phyloP scores from a whole-genome alignment of 768 basidiomycete species.

The Kwoniella sp. region DNA sequence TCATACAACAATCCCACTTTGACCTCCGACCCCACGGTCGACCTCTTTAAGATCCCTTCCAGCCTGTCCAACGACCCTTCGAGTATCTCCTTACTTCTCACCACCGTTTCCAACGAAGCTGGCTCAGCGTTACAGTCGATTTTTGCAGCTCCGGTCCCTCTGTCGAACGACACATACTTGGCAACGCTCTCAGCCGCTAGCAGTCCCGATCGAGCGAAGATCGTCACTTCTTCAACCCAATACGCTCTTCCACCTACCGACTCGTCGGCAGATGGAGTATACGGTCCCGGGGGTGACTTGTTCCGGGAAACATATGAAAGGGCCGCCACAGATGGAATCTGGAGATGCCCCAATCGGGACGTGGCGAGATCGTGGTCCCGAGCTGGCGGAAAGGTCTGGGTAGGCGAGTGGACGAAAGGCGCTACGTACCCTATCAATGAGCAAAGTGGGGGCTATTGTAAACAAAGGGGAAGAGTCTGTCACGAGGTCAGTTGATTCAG shows the following conservation, averaged over 20 bases:
- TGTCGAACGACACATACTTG: conserved; percentile 23
- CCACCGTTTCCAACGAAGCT: conserved; percentile 74
- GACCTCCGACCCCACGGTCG: conserved; percentile 62
- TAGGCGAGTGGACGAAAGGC: conserved; percentile 48
- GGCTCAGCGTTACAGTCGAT: conserved; percentile 61
- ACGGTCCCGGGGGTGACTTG: conserved; percentile 17
- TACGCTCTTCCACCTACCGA: conserved; percentile 29
- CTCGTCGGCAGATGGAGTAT: not conserved
- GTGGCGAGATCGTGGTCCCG: conserved; percentile 35
- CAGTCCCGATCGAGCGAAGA: conserved; percentile 27
- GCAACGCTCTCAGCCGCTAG: conserved; percentile 22
- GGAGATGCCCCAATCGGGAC: conserved; percentile 41
- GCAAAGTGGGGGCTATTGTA: conserved; percentile 31
- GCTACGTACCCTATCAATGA: conserved; percentile 38
- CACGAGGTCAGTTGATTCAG: conserved; percentile 44
- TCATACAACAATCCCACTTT: conserved; percentile 61
- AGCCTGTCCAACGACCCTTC: conserved; percentile 58
- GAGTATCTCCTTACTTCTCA: conserved; percentile 68
- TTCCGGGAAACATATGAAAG: conserved; percentile 40
- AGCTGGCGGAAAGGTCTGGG: conserved; percentile 46
- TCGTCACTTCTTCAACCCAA: conserved; percentile 10
- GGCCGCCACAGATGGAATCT: conserved; percentile 41
- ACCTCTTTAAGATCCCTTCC: conserved; percentile 63
- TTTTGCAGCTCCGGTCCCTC: conserved; percentile 47
- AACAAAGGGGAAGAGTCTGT: conserved; percentile 38